Base-by-base conservation (phyloP, 2,329 filamentous ascomycete species). In the Rhynchosporium agropyri region DNA sequence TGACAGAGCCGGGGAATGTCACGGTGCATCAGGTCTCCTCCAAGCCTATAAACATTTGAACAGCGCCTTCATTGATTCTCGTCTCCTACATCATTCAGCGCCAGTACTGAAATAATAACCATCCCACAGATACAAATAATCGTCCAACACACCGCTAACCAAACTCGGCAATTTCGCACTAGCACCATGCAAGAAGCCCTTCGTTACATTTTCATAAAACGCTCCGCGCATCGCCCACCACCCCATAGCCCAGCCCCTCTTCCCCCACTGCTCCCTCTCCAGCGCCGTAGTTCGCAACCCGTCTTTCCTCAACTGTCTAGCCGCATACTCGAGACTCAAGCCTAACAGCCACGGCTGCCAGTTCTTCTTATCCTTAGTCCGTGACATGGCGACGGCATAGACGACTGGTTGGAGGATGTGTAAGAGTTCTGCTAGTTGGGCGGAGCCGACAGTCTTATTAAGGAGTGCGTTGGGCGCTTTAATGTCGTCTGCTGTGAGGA, bases 191-290 rank as follows among this genome's bases (percentile, higher is more conserved):
- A 94, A 88, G 13, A 94, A 77, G 4, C 86, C 84, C 77, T 90
- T 91, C 54, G 92, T 96, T 64, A 97, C 83, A 71, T 92, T 91
- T 77, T 98, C 91, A 77, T 99, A 99, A 71, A 96, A 96, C 2
- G 93, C 92, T n/a, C 95, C 94, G 64, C 94, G 86, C 91, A 99
- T 95, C 31, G 84, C 79, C 95, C 95, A 99, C 94, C 95, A 98
- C 26, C 88, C 90, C 81, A 97, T 89, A 1, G 87, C 88, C 92
- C 92, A 96, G 45, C 90, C 92, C 67, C 95, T 84, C 77, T 91
- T 92, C 74, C 83, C 87, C 82, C 96, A 86, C 79, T 98, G 94
- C 69, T 97, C 94, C 62, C 88, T 86, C 78, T 99, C 95, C 20
- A 99, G 81, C 8, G 89, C 86, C 29, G 94, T 97, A 38, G 95